Evolutionary conservation across 441 rosid genomes (phyloP).

Genomic region (Monsonia emarginata): DNA sequence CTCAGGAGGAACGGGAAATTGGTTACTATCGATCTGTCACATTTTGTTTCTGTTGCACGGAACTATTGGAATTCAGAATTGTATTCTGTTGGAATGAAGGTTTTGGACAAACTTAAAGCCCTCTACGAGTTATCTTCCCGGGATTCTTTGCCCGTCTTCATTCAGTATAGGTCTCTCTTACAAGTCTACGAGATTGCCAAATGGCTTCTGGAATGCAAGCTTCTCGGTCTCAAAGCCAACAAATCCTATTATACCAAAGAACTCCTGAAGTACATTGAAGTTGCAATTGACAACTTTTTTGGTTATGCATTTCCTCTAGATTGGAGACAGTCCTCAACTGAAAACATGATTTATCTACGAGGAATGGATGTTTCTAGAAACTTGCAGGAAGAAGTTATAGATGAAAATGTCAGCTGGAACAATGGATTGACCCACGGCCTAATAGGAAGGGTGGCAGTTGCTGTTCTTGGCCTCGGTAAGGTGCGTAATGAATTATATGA

Average conservation of each 20-base stretch:
- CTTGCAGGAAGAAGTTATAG: conserved; percentile 19
- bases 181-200: conserved; percentile 24
- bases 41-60: conserved; percentile 28
- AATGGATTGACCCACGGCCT: conserved; percentile 24
- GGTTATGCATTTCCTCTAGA: conserved; percentile 26
- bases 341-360: conserved; percentile 28
- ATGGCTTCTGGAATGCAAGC: conserved; percentile 24
- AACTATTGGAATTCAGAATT: conserved; percentile 34
- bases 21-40: conserved; percentile 19
- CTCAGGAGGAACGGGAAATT: conserved; percentile 12
- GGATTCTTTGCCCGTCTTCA: conserved; percentile 21
- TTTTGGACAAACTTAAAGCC: conserved; percentile 25
- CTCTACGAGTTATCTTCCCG: conserved; percentile 8
- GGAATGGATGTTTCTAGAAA: conserved; percentile 19
- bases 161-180: conserved; percentile 18
- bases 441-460: conserved; percentile 26
- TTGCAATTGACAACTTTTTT: conserved; percentile 18
- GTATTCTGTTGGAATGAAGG: conserved; percentile 30
- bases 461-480: conserved; percentile 33
- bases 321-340: conserved; percentile 26
- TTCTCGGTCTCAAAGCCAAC: not conserved
- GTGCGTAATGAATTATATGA: conserved; percentile 2
- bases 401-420: conserved; percentile 9
- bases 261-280: conserved; percentile 16
- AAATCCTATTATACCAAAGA: not conserved